Base-by-base conservation (phyloP, 1,284 basidiomycete species). In the Naganishia sp. region DNA sequence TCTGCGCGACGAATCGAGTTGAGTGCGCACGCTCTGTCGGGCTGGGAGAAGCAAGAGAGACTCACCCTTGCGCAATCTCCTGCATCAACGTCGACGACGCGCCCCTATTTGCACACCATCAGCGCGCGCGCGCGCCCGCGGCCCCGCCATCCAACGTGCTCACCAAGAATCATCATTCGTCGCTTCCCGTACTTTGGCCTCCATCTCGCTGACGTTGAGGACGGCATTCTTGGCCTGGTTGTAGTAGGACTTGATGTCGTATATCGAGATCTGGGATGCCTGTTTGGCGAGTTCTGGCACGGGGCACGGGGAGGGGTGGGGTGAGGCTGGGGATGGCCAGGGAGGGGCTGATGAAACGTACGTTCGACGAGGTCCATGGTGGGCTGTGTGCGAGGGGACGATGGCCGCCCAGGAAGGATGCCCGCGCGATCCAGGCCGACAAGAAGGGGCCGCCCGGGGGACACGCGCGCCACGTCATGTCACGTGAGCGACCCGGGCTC, bases 161-260 rank as follows among this genome's bases (percentile, higher is more conserved):
- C 75, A 95, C 95, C 95, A 99, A 65, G 95, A 88, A 72, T 99
- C 96, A 75, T 98, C 94, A 74, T 97, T 99, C 9, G 96, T 99
- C 2, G 96, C 95, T 71, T 99, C 96, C 72, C 87, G 84, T 36
- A 99, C 95, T 81, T 98, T 98, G 18, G 89, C 91, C 80, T 99
- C 96, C 86, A 93, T 96, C 82, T 98, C 95, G 71, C 89, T 92
- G 68, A 97, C 84, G 82, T 98, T 98, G 72, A 98, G 84, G 18
- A 97, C 94, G 71, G 75, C 73, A 68, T 81, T 81, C 73, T 82
- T 81, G 48, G 82, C 93, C 86, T 94, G 91, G 74, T 89, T 92
- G 82, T 94, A 94, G 86, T 92, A 89, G 73, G 86, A 86, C 82
- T 94, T 96, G 79, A 97, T 84, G 78, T 97, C 93, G 81, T 97